These are phyloP conservation scores for Pseudogymnoascus sp. DNA, from an alignment of 2,329 filamentous ascomycete genomes.

Conservation along the genomic window DNA sequence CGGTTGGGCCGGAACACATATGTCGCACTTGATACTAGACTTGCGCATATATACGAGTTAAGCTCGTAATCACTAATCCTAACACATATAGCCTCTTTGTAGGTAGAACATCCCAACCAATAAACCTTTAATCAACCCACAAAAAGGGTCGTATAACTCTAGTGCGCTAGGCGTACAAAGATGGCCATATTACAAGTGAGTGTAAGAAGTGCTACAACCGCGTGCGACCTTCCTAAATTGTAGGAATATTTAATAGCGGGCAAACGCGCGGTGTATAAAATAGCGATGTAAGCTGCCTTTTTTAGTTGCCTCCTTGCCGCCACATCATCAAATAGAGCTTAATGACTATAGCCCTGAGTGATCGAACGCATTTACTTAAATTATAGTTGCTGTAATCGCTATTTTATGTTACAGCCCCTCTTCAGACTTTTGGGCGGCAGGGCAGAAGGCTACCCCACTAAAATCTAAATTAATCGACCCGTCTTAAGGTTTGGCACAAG, in stretches of 20 bases:
- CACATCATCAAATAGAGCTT: neutral
- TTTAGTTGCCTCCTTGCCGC: neutral
- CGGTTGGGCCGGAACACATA: too few species aligned
- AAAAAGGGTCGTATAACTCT: neutral
- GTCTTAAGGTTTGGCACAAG: neutral
- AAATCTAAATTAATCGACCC: neutral
- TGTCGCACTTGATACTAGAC: neutral
- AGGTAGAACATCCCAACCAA: neutral
- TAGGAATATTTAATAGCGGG: neutral
- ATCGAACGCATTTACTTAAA: too few species aligned
- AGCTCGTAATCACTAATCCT: neutral
- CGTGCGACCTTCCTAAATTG: neutral
- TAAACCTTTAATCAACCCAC: neutral
- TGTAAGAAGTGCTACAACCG: neutral
- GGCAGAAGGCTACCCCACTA: neutral
- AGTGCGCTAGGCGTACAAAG: neutral
- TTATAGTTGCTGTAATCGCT: too few species aligned
- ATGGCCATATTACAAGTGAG: neutral
- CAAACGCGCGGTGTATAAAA: neutral
- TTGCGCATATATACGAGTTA: neutral
- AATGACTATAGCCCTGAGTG: too few species aligned
- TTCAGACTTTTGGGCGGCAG: too few species aligned
- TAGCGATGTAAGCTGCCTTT: neutral
- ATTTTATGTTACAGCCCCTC: too few species aligned
- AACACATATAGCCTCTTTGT: neutral